phyloP scores from a whole-genome alignment of 768 basidiomycete genomes.

The Hemileccinum impolitum region DNA sequence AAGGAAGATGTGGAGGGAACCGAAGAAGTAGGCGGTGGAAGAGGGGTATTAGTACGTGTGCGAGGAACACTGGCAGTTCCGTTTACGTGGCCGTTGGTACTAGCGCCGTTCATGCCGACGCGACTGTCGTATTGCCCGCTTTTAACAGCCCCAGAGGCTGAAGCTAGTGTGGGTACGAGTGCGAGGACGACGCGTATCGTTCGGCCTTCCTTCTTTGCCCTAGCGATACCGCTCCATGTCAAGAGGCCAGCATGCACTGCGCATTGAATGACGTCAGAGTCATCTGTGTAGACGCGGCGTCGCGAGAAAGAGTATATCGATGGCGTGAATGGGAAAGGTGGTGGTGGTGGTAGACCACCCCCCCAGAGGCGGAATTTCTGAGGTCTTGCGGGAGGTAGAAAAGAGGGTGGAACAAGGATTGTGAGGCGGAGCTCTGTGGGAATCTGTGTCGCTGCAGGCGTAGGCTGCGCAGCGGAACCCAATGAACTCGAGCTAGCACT shows the following conservation, averaged over 20 bases:
- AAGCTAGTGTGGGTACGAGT: constrained; percentile 38
- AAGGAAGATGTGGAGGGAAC: constrained; percentile 25
- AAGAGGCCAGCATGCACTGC: constrained; percentile 62
- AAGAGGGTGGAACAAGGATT: constrained; percentile 56
- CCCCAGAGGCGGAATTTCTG: constrained; percentile 65
- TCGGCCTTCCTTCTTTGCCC: constrained; percentile 35
- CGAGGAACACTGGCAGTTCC: constrained; percentile 29
- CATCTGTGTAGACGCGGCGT: constrained; percentile 72
- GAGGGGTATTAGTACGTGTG: constrained; percentile 29
- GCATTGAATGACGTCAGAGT: constrained; percentile 68
- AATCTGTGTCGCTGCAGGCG: constrained; percentile 10
- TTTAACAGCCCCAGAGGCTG: constrained; percentile 42
- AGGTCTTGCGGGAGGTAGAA: constrained; percentile 55
- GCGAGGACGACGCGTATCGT: constrained; percentile 42
- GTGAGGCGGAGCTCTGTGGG: constrained; percentile 39
- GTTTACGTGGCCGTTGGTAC: constrained; percentile 29
- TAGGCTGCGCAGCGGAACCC: constrained; percentile 13
- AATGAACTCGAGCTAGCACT: constrained; percentile 31
- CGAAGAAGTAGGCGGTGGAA: constrained; percentile 20
- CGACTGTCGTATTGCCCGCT: constrained; percentile 25
- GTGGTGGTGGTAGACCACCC: constrained; percentile 48
- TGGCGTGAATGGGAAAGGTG: constrained; percentile 32
- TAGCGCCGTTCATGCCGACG: constrained; percentile 7
- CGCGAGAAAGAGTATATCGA: constrained; percentile 29
- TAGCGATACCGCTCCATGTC: constrained; percentile 39